These are phyloP conservation scores for Bolboschoenoplectus hybrid DNA, from an alignment of 202 grass and related monocot genomes.

Conservation along the genomic window DNA sequence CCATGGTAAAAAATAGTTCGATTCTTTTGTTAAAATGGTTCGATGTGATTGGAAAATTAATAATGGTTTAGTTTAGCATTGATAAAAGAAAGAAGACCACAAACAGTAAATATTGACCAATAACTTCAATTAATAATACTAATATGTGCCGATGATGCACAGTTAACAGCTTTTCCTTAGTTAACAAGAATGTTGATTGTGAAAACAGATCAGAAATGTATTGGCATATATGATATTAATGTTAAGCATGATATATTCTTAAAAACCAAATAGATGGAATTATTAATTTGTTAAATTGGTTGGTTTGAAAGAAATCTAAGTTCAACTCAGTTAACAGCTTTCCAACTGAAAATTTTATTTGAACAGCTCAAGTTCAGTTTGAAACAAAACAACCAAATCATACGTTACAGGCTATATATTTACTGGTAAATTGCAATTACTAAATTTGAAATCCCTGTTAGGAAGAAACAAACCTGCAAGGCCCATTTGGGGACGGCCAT, in stretches of 20 bases:
- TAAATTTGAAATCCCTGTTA: slow-evolving; percentile 27
- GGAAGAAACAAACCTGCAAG: slow-evolving; percentile 51
- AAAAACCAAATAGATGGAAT: background rate
- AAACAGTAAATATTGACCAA: slow-evolving; percentile 2
- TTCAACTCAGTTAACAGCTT: background rate
- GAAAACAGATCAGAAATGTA: background rate
- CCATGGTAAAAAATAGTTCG: background rate
- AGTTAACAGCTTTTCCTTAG: background rate
- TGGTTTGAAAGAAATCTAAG: background rate
- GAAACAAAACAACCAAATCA: background rate
- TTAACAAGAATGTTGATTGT: background rate
- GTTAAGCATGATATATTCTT: background rate
- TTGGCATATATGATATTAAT: background rate
- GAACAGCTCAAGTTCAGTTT: background rate
- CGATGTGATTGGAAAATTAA: background rate
- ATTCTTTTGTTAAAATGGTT: slow-evolving; percentile 14
- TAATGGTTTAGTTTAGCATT: background rate
- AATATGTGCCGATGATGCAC: background rate
- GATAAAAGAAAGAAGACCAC: slow-evolving; percentile 2
- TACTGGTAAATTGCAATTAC: background rate
- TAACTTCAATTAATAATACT: background rate
- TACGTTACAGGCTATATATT: background rate
- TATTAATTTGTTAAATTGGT: background rate
- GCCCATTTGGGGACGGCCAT: slow-evolving; percentile 74
- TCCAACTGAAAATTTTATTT: background rate